Evolutionary conservation across 768 basidiomycete genomes (phyloP), one percentile per base, ranked within the genome.

Genomic region (Russula foetens): DNA sequence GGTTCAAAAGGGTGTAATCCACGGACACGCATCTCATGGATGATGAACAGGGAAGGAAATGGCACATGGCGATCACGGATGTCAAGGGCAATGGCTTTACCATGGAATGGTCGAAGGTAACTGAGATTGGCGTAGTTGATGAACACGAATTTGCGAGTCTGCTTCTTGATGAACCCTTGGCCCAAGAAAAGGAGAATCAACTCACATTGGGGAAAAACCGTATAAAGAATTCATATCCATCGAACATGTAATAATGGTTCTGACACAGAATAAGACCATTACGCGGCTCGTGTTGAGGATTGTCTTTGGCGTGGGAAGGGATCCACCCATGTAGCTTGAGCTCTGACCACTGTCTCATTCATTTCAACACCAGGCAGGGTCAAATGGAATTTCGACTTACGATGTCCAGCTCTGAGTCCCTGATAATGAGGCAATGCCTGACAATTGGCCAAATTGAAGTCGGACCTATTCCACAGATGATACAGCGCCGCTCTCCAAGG

Each of bases 21-120:
- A 41, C 70, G 72, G 53, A 72, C 72, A 12, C 74, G 72, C 70
- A 72, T 71, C 63, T 76, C 73, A 47, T 74, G 74, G 53, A 72
- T 64, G 43, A 73, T 69, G 63, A 75, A 72, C 21, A 72, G 56
- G 48, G 69, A 61, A 41, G 72, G 70, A 63, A 74, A 73, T 0
- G 73, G 73, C 11, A 64, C 71, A 58, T 71, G 29, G 4, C 6
- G 53, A 54, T 75, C 66, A 12, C 58, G 59, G 51, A 68, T 67
- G 41, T 75, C 71, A n/a, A n/a, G n/a, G n/a, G n/a, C 71, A 28
- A 73, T 63, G 23, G 69, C 72, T 66, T 73, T 75, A n/a, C 71
- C 70, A 48, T 75, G 74, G 51, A 62, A 70, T 49, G 58, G 45
- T 55, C 55, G 60, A 64, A 69, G 62, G 43, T 24, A 4, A 29